Evolutionary conservation across 257 asterid species (phyloP), one percentile per base, ranked within the genome.

Genomic region (Solanum tarijense): DNA sequence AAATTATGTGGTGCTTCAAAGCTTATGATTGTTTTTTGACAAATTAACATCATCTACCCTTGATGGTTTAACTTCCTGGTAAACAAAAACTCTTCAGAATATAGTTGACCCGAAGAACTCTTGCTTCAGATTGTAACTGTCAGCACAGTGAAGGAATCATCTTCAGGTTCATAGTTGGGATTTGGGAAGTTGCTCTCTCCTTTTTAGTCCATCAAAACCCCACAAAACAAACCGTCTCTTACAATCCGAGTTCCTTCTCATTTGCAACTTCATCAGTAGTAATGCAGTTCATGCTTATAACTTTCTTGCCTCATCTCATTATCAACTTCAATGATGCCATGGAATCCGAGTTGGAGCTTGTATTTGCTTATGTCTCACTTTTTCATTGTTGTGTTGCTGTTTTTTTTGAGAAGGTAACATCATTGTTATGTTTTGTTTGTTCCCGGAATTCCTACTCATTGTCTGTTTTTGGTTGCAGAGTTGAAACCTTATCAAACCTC

Each of bases 401-500:
- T 23, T n/a, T 25, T 25, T 62, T 62, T n/a, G 1, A 62, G 4
- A 62, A n/a, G 71, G 7, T 62, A 62, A 62, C 32, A 0, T 39
- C 31, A 38, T 1, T 43, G 29, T 72, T 31, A 32, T 39, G 27
- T 5, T 71, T 71, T 71, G 9, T 25, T 7, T 79, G n/a, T 43
- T 79, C 38, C 85, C 2, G 1, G 66, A 68, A 46, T 38, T 84
- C 41, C 46, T 9, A 12, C 76, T 84, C 48, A 58, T 52, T 39
- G n/a, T 62, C 23, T 81, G 34, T 12, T 81, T 62, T 39, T 71
- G 39, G 71, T 35, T 62, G 87, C 93, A 97, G 99, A 95, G 87
- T 20, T 86, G 89, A 96, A 94, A 88, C 90, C 94, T 38, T 73
- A 93, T 90, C 93, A 94, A 90, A 85, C 93, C 65, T 87, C 93